Conservation (phyloP, 2,329 filamentous ascomycete genomes). For the Lasiodiplodia sp. region DNA sequence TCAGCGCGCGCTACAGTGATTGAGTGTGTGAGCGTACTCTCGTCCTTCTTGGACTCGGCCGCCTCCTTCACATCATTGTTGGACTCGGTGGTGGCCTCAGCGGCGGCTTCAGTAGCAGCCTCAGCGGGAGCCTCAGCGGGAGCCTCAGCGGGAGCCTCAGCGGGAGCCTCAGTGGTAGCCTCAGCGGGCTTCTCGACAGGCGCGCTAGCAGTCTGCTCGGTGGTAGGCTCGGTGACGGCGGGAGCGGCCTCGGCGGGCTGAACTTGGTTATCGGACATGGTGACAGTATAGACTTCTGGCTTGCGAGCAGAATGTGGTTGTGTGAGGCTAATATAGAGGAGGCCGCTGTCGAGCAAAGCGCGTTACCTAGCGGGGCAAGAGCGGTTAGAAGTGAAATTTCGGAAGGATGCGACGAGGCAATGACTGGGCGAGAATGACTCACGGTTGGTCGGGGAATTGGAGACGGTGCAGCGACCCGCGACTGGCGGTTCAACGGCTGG, state of each 20-base stretch:
- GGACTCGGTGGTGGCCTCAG: background rate
- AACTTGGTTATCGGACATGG: constrained; percentile 31
- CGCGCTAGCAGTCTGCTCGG: constrained; percentile 30
- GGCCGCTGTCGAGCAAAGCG: background rate
- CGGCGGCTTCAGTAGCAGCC: background rate
- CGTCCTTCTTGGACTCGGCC: constrained; percentile 32
- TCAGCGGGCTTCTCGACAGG: constrained; percentile 32
- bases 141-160: constrained; percentile 30
- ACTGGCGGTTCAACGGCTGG: background rate
- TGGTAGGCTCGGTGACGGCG: constrained; percentile 30
- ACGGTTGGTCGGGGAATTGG: background rate
- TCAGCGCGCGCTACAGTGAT: background rate
- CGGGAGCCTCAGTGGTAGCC: constrained; percentile 31
- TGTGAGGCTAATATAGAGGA: background rate
- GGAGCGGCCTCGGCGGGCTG: constrained; percentile 35
- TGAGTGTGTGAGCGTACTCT: constrained; percentile 8
- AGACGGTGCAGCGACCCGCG: constrained; percentile 12
- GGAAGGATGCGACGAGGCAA: constrained; percentile 7
- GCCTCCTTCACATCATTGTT: constrained; percentile 9
- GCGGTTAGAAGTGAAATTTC: constrained; percentile 23
- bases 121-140: constrained; percentile 33
- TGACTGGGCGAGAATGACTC: constrained; percentile 5
- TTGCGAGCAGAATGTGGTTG: background rate
- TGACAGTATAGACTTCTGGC: background rate
- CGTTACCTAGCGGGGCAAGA: constrained; percentile 22